Evolutionary conservation across 306 rosid genomes (phyloP).

Genomic region (Dryas octopetala): DNA sequence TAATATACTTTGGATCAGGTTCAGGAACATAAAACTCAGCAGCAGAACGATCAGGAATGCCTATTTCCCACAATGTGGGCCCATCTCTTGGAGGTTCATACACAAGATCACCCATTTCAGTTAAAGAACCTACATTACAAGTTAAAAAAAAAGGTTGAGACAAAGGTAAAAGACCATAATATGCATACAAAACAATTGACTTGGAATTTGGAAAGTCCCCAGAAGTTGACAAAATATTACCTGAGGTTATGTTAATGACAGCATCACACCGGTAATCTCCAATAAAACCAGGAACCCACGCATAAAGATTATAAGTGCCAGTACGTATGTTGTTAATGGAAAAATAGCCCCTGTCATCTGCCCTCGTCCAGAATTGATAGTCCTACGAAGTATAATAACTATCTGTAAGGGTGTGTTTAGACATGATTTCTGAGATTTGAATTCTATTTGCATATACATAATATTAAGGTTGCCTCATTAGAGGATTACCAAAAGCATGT

Average conservation of each 20-base stretch:
- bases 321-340: constrained; percentile 49
- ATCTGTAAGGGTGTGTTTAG: background rate
- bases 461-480: background rate
- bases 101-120: constrained; percentile 60
- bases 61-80: constrained; percentile 96
- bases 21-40: constrained; percentile 90
- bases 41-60: constrained; percentile 86
- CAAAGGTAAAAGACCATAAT: background rate
- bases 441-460: background rate
- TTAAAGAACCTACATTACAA: constrained; percentile 50
- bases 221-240: constrained; percentile 34
- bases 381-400: constrained; percentile 39
- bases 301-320: constrained; percentile 75
- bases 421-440: background rate
- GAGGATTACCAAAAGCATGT: background rate
- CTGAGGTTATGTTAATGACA: constrained; percentile 52
- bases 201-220: too few species aligned
- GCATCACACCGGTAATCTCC: constrained; percentile 73
- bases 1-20: constrained; percentile 70
- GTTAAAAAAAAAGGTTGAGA: constrained; percentile 2
- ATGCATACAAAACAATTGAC: background rate
- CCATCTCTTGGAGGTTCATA: constrained; percentile 88
- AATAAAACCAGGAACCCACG: constrained; percentile 92
- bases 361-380: constrained; percentile 82
- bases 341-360: constrained; percentile 73